phyloP scores from a whole-genome alignment of 2,329 filamentous ascomycete genomes.

The Onygenales sp. region DNA sequence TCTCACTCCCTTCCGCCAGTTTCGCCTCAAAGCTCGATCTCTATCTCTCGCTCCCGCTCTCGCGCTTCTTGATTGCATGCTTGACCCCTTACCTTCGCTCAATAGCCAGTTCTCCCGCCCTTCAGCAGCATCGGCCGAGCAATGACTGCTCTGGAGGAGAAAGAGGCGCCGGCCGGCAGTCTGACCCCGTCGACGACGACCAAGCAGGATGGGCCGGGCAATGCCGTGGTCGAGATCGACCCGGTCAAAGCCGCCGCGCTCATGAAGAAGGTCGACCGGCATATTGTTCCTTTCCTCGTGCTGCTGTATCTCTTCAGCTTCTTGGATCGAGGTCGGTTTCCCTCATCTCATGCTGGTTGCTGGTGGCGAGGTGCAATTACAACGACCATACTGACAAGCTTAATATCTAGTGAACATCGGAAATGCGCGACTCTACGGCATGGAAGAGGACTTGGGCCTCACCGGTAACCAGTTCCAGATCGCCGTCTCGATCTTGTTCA shows the following conservation, averaged over 20 bases:
- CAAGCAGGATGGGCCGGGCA: not conserved
- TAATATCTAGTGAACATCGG: constrained; percentile 55
- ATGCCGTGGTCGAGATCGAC: constrained; percentile 16
- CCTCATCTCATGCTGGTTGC: not conserved
- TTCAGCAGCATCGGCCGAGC: not conserved
- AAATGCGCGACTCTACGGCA: constrained; percentile 56
- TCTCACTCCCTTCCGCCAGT: not conserved
- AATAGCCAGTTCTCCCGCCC: not conserved
- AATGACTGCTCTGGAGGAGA: not conserved
- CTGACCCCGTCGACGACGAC: not conserved
- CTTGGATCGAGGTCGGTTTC: constrained; percentile 47
- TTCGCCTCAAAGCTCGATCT: not conserved
- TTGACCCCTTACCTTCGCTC: not conserved
- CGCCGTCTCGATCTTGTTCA: constrained; percentile 57
- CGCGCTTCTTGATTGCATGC: not conserved
- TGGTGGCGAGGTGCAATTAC: not conserved
- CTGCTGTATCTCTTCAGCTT: constrained; percentile 62
- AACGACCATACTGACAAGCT: not conserved
- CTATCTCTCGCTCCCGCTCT: not conserved
- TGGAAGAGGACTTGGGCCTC: constrained; percentile 55
- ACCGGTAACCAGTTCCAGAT: constrained; percentile 59
- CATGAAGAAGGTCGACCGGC: constrained; percentile 31
- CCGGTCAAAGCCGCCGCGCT: constrained; percentile 20
- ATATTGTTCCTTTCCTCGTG: constrained; percentile 33
- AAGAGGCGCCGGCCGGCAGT: not conserved